These are phyloP conservation scores for Penicillium sp. DNA, from an alignment of 2,329 filamentous ascomycete genomes.

Conservation along the genomic window DNA sequence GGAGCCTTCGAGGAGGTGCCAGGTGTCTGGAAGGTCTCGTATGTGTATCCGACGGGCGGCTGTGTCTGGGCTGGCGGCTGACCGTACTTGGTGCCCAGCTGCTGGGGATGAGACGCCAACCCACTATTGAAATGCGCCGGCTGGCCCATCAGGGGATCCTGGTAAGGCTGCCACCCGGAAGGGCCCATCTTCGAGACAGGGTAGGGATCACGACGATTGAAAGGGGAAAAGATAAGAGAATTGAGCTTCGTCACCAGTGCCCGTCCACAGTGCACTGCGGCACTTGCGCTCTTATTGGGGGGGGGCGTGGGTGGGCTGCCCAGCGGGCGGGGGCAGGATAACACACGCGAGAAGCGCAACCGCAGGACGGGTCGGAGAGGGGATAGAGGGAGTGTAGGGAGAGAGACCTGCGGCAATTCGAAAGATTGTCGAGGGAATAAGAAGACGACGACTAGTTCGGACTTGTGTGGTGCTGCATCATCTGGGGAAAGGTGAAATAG, in stretches of 20 bases:
- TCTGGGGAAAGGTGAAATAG: slow-evolving; percentile 16
- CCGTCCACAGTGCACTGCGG: slow-evolving; percentile 24
- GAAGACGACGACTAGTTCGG: slow-evolving; percentile 22
- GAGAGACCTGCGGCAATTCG: slow-evolving; percentile 20
- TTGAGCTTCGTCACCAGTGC: slow-evolving; percentile 13
- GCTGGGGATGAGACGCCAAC: slow-evolving; percentile 51
- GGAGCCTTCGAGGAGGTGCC: slow-evolving; percentile 35
- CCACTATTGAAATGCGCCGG: slow-evolving; percentile 66
- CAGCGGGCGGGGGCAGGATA: slow-evolving; percentile 25
- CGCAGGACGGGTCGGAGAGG: slow-evolving; percentile 7
- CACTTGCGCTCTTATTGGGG: slow-evolving; percentile 31
- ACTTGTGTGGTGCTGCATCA: slow-evolving; percentile 27
- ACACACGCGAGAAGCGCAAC: slow-evolving; percentile 33
- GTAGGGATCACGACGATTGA: background rate
- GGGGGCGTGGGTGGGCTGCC: slow-evolving; percentile 19
- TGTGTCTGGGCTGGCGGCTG: slow-evolving; percentile 48
- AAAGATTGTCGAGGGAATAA: slow-evolving; percentile 10
- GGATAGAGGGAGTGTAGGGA: slow-evolving; percentile 5
- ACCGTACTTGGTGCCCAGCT: slow-evolving; percentile 52
- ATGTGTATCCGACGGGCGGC: slow-evolving; percentile 63
- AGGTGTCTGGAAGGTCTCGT: slow-evolving; percentile 64
- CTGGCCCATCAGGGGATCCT: slow-evolving; percentile 61
- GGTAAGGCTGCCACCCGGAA: slow-evolving; percentile 66
- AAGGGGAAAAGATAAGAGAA: slow-evolving; percentile 17
- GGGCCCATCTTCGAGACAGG: slow-evolving; percentile 47